phyloP scores from a whole-genome alignment of 352 stramenopile species.

The Globisporangium carolinianum region DNA sequence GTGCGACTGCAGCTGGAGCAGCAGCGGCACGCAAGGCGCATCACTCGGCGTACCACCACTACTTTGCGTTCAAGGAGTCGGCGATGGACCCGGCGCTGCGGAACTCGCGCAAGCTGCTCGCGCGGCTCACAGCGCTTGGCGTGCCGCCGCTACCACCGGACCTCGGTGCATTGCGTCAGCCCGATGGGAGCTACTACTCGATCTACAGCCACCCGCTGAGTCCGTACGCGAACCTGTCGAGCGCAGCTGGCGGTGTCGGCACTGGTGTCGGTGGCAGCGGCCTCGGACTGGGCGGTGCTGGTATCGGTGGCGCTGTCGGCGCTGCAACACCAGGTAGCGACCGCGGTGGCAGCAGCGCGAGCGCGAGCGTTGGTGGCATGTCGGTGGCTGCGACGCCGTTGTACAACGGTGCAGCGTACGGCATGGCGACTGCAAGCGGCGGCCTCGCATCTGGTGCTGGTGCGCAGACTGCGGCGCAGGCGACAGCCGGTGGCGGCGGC shows the following conservation, averaged over 20 bases:
- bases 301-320: constrained; percentile 5
- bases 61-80: constrained; percentile 76
- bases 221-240: constrained; percentile 42
- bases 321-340: constrained; percentile 20
- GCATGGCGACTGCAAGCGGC: constrained; percentile 6
- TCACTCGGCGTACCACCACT: constrained; percentile 51
- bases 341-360: constrained; percentile 6
- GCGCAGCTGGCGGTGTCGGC: background rate
- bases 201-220: constrained; percentile 72
- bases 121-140: constrained; percentile 87
- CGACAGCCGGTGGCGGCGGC: constrained; percentile 17
- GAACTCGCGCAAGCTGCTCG: constrained; percentile 82
- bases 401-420: constrained; percentile 12
- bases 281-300: no score
- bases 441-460: constrained; percentile 12
- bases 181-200: constrained; percentile 61
- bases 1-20: constrained; percentile 30
- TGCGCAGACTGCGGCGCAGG: no score
- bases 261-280: background rate
- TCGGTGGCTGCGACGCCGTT: constrained; percentile 19
- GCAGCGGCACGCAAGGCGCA: constrained; percentile 23
- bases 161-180: constrained; percentile 76
- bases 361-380: constrained; percentile 8
- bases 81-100: constrained; percentile 73
- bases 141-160: constrained; percentile 90